Percentiles rank a stretch among this genome's conserved stretches.
These are phyloP conservation scores for Alnus rubra DNA, from an alignment of 306 rosid species.

Conservation along the genomic window DNA sequence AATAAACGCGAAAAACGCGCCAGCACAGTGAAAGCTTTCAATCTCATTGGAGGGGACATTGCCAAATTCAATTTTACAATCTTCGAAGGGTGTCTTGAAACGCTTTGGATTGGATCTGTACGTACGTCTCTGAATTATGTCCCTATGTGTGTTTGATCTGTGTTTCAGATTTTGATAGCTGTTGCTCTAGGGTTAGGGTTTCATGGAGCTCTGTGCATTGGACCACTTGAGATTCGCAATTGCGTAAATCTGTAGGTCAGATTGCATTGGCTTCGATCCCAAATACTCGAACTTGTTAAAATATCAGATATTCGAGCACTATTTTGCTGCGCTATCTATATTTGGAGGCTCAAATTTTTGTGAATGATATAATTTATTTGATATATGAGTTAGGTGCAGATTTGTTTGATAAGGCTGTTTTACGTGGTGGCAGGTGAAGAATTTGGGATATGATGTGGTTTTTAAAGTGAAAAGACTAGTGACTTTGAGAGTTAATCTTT, in stretches of 20 bases:
- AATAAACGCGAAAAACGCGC: conserved; percentile 31
- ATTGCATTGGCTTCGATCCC: neutral
- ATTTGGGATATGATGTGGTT: neutral
- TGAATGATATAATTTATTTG: neutral
- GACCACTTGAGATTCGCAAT: neutral
- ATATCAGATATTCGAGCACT: neutral
- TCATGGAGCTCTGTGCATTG: neutral
- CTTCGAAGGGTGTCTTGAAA: neutral
- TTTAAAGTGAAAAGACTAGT: conserved; percentile 5
- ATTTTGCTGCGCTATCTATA: neutral
- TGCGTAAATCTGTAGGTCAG: neutral
- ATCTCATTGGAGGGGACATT: conserved; percentile 23
- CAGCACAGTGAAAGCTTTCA: conserved; percentile 9
- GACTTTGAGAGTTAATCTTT: conserved; percentile 17
- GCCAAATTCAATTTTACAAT: conserved; percentile 10
- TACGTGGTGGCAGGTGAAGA: conserved; percentile 7
- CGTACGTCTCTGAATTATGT: conserved; percentile 1
- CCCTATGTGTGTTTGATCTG: neutral
- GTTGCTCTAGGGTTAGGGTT: neutral
- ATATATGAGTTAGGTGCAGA: conserved; percentile 3
- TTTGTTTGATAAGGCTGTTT: conserved; percentile 17
- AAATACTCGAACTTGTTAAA: neutral
- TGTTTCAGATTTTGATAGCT: neutral
- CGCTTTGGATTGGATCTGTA: neutral
- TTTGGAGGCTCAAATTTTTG: neutral